Conservation (phyloP, 176 grass and related monocot species). For the Triticum dicoccoides region DNA sequence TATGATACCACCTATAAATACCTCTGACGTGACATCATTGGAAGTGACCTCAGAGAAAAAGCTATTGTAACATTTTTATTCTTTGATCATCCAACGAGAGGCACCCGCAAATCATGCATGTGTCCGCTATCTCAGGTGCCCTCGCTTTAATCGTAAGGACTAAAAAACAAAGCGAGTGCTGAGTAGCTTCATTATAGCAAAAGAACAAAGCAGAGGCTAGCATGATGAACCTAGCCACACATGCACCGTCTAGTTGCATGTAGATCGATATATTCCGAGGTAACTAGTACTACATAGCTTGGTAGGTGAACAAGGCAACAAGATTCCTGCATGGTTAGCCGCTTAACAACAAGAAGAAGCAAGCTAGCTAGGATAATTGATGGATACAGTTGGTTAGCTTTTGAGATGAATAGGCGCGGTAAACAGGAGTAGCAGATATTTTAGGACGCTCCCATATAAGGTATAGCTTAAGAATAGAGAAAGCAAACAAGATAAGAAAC, state of each 20-base stretch:
- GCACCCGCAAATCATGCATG: slow-evolving; percentile 45
- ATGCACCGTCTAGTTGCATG: slow-evolving; percentile 15
- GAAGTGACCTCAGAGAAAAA: neutral
- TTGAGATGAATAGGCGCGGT: neutral
- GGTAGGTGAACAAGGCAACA: neutral
- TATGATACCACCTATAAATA: neutral
- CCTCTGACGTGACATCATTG: neutral
- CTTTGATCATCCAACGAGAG: slow-evolving; percentile 25
- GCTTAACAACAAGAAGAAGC: slow-evolving; percentile 17
- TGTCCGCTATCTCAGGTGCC: slow-evolving; percentile 40
- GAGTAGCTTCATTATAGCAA: slow-evolving; percentile 49
- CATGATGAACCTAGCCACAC: slow-evolving; percentile 36
- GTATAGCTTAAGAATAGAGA: slow-evolving; percentile 38
- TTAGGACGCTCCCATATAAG: slow-evolving; percentile 61
- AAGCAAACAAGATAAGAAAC: slow-evolving; percentile 40
- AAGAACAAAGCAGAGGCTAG: slow-evolving; percentile 47
- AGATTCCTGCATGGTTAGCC: neutral
- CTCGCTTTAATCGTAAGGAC: slow-evolving; percentile 53
- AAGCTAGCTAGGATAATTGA: neutral
- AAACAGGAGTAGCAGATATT: slow-evolving; percentile 30
- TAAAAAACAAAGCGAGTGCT: slow-evolving; percentile 35
- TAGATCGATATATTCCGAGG: slow-evolving; percentile 3
- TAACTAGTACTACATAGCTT: slow-evolving; percentile 1
- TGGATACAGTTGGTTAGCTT: neutral
- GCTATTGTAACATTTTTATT: slow-evolving; percentile 7